Base-by-base conservation (phyloP, 164 flowering plant genomes). In the Annona cherimola region DNA sequence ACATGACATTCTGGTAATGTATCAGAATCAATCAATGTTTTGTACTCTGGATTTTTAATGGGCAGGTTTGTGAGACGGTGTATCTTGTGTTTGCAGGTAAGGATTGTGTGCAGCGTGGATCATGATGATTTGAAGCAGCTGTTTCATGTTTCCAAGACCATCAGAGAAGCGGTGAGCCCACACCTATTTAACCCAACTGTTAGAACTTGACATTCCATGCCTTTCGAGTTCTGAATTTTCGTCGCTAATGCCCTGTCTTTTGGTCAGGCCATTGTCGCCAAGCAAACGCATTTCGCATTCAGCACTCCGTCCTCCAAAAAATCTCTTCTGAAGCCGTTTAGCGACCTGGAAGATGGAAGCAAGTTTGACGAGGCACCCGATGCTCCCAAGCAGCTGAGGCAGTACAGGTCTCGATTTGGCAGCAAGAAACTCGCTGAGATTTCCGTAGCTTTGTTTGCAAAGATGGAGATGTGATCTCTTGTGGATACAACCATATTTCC, bases 61-160 rank as follows among this genome's bases (percentile, higher is more conserved):
- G 45, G 14, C 35, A 5, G 5, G 14, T 39, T 1, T 63, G 44
- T 4, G 5, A 12, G 40, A 62, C 4, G 39, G 2, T 26, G n/a
- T 59, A 3, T 66, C 18, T 55, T 11, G 20, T 44, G 14, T 73
- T n/a, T 75, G 57, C 89, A 91, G 96, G 74, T 91, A 71, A 80
- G 79, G 80, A 74, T 91, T 43, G 43, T 91, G 18, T 90, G 93
- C 61, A 84, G 88, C 2, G 97, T 91, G 0, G 83, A 85, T 42
- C 97, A 91, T 73, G 93, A 83, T 4, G 97, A 91, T 83, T 71
- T 91, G 81, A 86, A 87, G 80, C 90, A 83, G 76, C 87, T 91
- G 4, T 77, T 85, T 66, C 80, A 73, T 55, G 97, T 90, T 16
- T 91, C 94, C 2, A 90, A 81, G 68, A 1, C 85, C 1, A 76